Percentiles rank a stretch among this genome's conserved stretches.
Evolutionary conservation across 116 monocot species (phyloP).

Genomic region (Zostera marina): DNA sequence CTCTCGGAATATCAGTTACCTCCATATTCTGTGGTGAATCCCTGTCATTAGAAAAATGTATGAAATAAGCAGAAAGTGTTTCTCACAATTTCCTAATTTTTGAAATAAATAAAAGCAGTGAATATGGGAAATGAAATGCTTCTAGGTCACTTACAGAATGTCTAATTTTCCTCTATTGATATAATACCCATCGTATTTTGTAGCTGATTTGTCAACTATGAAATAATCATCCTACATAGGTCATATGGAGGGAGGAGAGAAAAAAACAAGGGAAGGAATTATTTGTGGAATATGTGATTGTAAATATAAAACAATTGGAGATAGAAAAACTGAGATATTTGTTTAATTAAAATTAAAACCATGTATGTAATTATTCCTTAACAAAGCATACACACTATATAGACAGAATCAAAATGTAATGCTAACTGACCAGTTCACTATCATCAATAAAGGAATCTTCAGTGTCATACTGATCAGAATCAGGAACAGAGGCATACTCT

Average conservation of each 20-base stretch:
- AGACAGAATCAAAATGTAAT: background rate
- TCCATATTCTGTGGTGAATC: conserved; percentile 46
- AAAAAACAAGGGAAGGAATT: background rate
- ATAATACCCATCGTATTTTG: conserved; percentile 89
- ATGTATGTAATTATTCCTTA: too few relatives aligned
- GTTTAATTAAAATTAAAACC: too few relatives aligned
- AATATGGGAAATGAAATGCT: background rate
- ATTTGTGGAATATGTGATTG: too few relatives aligned
- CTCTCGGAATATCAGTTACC: conserved; percentile 19
- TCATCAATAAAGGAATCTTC: conserved; percentile 99
- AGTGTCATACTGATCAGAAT: conserved; percentile 95
- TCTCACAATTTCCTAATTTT: background rate
- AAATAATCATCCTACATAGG: conserved; percentile 86
- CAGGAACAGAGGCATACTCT: conserved; percentile 58
- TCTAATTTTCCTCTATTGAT: conserved; percentile 94
- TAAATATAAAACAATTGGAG: too few relatives aligned
- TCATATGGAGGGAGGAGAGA: too few relatives aligned
- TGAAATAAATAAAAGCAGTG: background rate
- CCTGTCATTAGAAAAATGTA: conserved; percentile 10
- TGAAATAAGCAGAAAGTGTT: background rate
- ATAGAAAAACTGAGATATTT: too few relatives aligned
- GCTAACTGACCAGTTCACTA: conserved; percentile 65
- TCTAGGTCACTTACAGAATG: conserved; percentile 42
- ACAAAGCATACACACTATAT: too few relatives aligned
- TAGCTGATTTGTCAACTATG: conserved; percentile 78